Evolutionary conservation across 345 rosid species (phyloP), one percentile per base, ranked within the genome.

Genomic region (Pistacia integerrima): DNA sequence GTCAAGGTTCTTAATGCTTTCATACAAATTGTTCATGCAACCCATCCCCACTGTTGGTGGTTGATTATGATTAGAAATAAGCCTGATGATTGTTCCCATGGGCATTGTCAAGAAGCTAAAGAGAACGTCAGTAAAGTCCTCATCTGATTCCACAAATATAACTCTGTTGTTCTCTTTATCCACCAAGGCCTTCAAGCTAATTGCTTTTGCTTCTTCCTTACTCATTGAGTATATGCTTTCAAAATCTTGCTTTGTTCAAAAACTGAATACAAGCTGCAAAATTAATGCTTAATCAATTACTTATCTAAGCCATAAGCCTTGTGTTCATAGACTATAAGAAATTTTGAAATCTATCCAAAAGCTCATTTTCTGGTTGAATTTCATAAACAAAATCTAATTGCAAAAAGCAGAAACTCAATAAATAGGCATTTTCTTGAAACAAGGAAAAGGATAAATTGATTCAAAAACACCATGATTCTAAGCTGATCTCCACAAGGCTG

Each of bases 21-120:
- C 8, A 38, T 76, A 79, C 52, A 79, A 69, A 51, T 77, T 83
- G 20, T 76, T 74, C 62, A 76, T 28, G 57, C 80, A 57, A 25
- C 81, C 78, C 38, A 78, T 51, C 22, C 38, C 9, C 5, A 25
- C 8, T 33, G 11, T 5, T 11, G 54, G 58, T 10, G n/a, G 30
- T 0, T 11, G 30, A 20, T 10, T 64, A 0, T 11, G 30, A 20
- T 10, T 64, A 10, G 49, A 12, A 2, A 51, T 25, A 4, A 72
- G 78, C 54, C 49, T 67, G 38, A 75, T 13, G 28, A 72, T 63
- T 13, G 75, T 57, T 77, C 79, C 82, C 70, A 74, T 67, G 0
- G 86, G 79, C 72, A 71, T 54, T 57, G 86, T 77, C 49, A 80
- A 63, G 60, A 80, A 83, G 33, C 80, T 57, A 46, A 80, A 76